Evolutionary conservation across 805 yeast genomes (phyloP).

Genomic region (Saccharomycopsis vini): DNA sequence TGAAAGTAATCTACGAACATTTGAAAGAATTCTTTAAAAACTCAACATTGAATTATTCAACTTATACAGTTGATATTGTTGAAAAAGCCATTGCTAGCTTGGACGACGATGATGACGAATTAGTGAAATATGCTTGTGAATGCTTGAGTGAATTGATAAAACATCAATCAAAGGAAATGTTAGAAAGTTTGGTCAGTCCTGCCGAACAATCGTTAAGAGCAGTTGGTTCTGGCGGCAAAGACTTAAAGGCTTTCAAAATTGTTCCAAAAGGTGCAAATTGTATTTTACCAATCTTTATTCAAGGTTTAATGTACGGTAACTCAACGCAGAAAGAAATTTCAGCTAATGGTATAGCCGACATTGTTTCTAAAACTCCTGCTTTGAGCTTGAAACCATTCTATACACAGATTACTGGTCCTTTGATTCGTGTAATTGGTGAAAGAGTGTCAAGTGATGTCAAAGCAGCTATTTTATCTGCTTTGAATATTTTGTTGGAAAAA

Average conservation of each 20-base stretch:
- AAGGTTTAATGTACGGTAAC: conserved; percentile 91
- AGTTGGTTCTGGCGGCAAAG: conserved; percentile 47
- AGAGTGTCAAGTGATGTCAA: conserved; percentile 85
- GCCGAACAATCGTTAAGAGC: conserved; percentile 55
- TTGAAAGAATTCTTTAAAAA: conserved; percentile 62
- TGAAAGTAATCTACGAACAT: conserved; percentile 55
- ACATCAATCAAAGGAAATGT: conserved; percentile 62
- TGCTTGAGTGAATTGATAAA: conserved; percentile 60
- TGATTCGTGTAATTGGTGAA: conserved; percentile 96
- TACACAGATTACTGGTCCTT: conserved; percentile 91
- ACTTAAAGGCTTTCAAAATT: conserved; percentile 59
- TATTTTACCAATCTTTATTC: conserved; percentile 82
- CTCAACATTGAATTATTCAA: conserved; percentile 59
- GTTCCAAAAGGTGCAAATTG: conserved; percentile 80
- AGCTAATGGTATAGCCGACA: conserved; percentile 82
- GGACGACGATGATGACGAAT: conserved; percentile 55
- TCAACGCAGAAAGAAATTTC: conserved; percentile 75
- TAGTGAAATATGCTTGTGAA: conserved; percentile 57
- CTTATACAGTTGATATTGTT: conserved; percentile 69
- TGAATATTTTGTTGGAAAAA: conserved; percentile 67
- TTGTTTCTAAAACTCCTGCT: conserved; percentile 82
- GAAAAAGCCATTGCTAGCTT: conserved; percentile 59
- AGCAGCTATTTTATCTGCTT: conserved; percentile 83
- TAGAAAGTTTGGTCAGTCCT: conserved; percentile 75
- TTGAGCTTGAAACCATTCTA: conserved; percentile 76